These are phyloP conservation scores for Linnemannia elongata DNA, from an alignment of 192 early-diverging fungal genomes.

Conservation along the genomic window DNA sequence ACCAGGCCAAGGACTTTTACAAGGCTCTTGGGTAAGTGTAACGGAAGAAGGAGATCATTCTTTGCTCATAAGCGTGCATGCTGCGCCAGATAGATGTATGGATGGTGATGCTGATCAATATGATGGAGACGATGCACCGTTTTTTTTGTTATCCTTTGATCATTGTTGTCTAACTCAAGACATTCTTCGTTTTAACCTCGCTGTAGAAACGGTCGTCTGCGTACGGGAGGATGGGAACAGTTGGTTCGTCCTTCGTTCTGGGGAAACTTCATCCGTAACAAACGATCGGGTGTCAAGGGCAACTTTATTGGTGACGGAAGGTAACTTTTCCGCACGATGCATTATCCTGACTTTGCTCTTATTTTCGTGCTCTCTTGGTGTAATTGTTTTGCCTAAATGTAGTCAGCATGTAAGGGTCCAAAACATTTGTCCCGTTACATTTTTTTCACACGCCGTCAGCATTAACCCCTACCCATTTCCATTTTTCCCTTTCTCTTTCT, in stretches of 20 bases:
- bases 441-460: not conserved
- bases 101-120: not conserved
- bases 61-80: too few relatives aligned
- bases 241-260: constrained; percentile 50
- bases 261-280: constrained; percentile 45
- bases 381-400: not conserved
- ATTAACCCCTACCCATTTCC: not conserved
- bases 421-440: not conserved
- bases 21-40: constrained; percentile 53
- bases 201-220: constrained; percentile 44
- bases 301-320: constrained; percentile 62
- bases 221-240: constrained; percentile 40
- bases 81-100: too few relatives aligned
- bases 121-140: not conserved
- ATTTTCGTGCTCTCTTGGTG: not conserved
- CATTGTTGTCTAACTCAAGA: not conserved
- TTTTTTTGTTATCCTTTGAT: not conserved
- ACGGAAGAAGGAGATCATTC: too few relatives aligned
- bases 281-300: constrained; percentile 49
- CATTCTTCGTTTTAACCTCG: not conserved
- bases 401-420: constrained; percentile 2
- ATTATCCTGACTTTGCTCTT: not conserved
- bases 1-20: constrained; percentile 58
- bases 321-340: not conserved
- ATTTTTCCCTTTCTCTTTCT: not conserved